Evolutionary conservation across 108 stramenopile genomes (phyloP).

Genomic region (Chaetoceros tenuissimus): DNA sequence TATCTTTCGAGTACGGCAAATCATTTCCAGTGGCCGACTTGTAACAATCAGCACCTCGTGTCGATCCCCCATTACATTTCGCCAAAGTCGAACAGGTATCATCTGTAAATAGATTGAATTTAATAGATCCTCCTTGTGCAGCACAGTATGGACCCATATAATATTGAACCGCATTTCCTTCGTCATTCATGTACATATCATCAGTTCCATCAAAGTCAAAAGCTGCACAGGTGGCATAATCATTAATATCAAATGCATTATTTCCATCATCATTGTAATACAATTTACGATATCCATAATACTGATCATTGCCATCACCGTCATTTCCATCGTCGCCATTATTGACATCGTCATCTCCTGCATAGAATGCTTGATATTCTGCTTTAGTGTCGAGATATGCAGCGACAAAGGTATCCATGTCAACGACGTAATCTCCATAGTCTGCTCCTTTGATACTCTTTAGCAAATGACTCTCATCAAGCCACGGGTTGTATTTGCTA

Average conservation of each 20-base stretch:
- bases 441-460: not conserved
- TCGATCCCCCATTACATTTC: conserved; percentile 25
- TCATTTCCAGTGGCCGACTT: conserved; percentile 16
- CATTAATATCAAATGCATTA: conserved; percentile 7
- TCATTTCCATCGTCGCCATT: conserved; percentile 30
- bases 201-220: conserved; percentile 6
- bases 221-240: conserved; percentile 25
- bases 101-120: conserved; percentile 32
- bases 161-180: conserved; percentile 13
- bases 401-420: conserved; percentile 30
- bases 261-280: conserved; percentile 29
- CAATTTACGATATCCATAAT: conserved; percentile 9
- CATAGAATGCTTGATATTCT: conserved; percentile 21
- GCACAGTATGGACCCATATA: conserved; percentile 33
- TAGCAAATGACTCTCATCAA: conserved; percentile 20
- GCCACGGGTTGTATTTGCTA: conserved; percentile 21
- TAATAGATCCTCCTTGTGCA: conserved; percentile 21
- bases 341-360: conserved; percentile 8
- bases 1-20: conserved; percentile 26
- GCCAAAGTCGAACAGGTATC: conserved; percentile 25
- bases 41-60: conserved; percentile 38
- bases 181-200: conserved; percentile 11
- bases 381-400: conserved; percentile 29
- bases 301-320: conserved; percentile 28
- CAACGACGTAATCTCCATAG: conserved; percentile 37